These are phyloP conservation scores for Magnusiomyces paraingens DNA, from an alignment of 1,139 yeast genomes.

Conservation along the genomic window DNA sequence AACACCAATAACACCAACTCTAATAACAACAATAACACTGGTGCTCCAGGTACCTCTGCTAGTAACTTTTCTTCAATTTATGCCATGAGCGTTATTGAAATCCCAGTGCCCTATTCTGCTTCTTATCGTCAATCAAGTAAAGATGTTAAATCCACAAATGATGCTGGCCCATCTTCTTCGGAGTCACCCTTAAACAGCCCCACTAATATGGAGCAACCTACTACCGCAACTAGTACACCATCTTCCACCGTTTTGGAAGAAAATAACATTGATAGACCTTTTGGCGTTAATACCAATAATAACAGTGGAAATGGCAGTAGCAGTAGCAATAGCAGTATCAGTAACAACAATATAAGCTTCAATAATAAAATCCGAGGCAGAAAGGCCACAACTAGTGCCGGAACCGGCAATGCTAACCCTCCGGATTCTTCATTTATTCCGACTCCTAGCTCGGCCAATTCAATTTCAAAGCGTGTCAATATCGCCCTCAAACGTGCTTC, in stretches of 20 bases:
- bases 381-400: not conserved
- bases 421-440: not conserved
- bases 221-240: constrained; percentile 7
- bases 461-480: constrained; percentile 5
- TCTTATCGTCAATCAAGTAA: not conserved
- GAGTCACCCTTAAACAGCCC: constrained; percentile 11
- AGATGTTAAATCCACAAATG: not conserved
- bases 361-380: not conserved
- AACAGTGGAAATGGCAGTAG: not conserved
- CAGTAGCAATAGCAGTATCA: not conserved
- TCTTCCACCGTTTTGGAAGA: constrained; percentile 3
- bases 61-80: too few relatives aligned
- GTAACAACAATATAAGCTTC: not conserved
- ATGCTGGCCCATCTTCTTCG: not conserved
- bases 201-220: constrained; percentile 5
- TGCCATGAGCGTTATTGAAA: constrained; percentile 1
- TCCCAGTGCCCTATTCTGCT: not conserved
- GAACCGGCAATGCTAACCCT: not conserved
- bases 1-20: not conserved
- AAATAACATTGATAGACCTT: not conserved
- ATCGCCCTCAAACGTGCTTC: constrained; percentile 24
- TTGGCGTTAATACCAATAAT: too few relatives aligned
- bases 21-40: not conserved
- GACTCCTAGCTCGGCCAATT: not conserved
- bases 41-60: too few relatives aligned